Evolutionary conservation across 2,329 filamentous ascomycete genomes (phyloP).

Genomic region (Sporothrix brunneoviolacea): DNA sequence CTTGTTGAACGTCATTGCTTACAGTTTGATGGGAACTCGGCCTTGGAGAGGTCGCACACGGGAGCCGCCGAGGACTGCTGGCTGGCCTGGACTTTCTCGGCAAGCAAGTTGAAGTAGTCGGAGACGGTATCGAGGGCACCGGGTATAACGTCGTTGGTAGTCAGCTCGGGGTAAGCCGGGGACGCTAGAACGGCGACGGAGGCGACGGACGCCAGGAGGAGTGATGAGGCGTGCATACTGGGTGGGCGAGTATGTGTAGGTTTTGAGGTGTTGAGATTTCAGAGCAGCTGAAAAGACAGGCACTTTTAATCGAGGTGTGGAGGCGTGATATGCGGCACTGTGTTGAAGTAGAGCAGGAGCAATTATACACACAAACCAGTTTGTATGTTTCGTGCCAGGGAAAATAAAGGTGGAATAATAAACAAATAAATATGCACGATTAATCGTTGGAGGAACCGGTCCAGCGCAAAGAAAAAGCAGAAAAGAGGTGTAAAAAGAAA

Average conservation of each 20-base stretch:
- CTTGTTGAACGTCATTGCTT: too few species aligned
- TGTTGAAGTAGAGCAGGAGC: too few species aligned
- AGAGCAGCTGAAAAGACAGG: too few species aligned
- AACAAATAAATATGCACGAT: not conserved
- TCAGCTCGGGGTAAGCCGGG: conserved; percentile 40
- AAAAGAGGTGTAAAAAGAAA: conserved; percentile 1
- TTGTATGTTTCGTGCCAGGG: too few species aligned
- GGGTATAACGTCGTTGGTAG: conserved; percentile 32
- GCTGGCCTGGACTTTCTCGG: conserved; percentile 45
- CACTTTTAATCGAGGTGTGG: too few species aligned
- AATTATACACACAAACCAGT: too few species aligned
- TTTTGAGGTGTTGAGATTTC: too few species aligned
- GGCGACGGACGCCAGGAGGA: conserved; percentile 39
- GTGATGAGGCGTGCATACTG: conserved; percentile 44
- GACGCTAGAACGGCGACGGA: conserved; percentile 39
- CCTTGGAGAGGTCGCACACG: conserved; percentile 48
- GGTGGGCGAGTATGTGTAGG: not conserved
- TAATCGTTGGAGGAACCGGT: conserved; percentile 4
- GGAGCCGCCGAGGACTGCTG: conserved; percentile 36
- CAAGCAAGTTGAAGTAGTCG: conserved; percentile 55
- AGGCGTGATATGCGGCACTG: too few species aligned
- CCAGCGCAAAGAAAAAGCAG: not conserved
- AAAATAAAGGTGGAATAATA: not conserved
- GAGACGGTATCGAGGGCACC: conserved; percentile 43
- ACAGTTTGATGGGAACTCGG: conserved; percentile 42